Evolutionary conservation across 345 rosid species (phyloP).

Genomic region (Garcia nutans): DNA sequence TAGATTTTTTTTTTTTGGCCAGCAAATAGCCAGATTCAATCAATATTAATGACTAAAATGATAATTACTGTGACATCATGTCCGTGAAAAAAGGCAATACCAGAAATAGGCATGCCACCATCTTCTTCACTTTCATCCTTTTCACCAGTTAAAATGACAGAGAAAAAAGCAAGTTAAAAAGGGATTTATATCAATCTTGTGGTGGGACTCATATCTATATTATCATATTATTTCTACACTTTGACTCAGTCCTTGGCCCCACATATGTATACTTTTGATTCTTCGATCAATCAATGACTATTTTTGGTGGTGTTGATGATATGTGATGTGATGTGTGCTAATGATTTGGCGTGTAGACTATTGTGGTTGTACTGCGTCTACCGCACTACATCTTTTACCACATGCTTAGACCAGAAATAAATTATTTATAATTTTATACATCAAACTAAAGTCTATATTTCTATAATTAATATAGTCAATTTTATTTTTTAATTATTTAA

Average conservation of each 20-base stretch:
- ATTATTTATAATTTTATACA: too few relatives aligned
- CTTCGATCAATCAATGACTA: slow-evolving; percentile 12
- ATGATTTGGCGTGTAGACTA: slow-evolving; percentile 38
- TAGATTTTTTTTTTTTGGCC: too few relatives aligned
- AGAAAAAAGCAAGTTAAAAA: background rate
- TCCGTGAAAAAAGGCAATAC: too few relatives aligned
- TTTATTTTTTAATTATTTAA: too few relatives aligned
- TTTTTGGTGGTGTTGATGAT: slow-evolving; percentile 12
- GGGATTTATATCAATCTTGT: slow-evolving; percentile 24
- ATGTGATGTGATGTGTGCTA: slow-evolving; percentile 25
- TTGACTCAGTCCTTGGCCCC: slow-evolving; percentile 20
- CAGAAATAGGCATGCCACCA: background rate
- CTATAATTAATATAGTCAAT: too few relatives aligned
- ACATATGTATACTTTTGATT: background rate
- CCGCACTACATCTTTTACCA: background rate
- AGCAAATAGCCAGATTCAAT: too few relatives aligned
- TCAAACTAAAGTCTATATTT: too few relatives aligned
- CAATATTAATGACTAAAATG: too few relatives aligned
- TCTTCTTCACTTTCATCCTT: background rate
- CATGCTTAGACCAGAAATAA: background rate
- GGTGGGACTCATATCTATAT: background rate
- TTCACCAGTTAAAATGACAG: slow-evolving; percentile 5
- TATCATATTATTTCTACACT: background rate
- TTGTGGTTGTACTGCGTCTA: background rate
- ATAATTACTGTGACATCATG: too few relatives aligned